Evolutionary conservation across 495 filamentous ascomycete genomes (phyloP).

Genomic region (Alectoria sarmentosa): DNA sequence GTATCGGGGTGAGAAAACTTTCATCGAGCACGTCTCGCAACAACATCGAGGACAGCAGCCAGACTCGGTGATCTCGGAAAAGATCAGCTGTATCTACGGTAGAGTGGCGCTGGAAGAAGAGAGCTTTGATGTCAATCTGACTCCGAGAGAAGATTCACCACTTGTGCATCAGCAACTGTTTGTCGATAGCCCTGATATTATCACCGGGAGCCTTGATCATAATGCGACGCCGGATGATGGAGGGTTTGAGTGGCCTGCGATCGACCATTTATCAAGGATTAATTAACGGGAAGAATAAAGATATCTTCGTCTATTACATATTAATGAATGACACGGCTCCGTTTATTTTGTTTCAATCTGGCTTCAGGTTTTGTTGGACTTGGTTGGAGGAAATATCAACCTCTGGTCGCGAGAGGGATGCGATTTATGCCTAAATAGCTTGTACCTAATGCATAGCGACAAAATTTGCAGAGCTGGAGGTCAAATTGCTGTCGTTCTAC

Average conservation of each 20-base stretch:
- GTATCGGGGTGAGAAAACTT: constrained; percentile 32
- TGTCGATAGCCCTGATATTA: not conserved
- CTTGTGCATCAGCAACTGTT: not conserved
- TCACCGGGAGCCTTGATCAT: not conserved
- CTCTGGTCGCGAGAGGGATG: too few relatives aligned
- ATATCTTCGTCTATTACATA: not conserved
- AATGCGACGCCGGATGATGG: not conserved
- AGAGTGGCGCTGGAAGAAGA: constrained; percentile 29
- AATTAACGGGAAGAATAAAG: not conserved
- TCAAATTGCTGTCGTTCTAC: too few relatives aligned
- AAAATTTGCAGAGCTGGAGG: too few relatives aligned
- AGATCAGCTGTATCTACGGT: constrained; percentile 29
- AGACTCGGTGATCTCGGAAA: constrained; percentile 12
- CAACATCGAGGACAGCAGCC: constrained; percentile 27
- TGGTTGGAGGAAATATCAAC: too few relatives aligned
- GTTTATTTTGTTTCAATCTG: too few relatives aligned
- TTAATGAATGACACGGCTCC: too few relatives aligned
- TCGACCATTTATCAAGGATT: not conserved
- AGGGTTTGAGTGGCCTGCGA: not conserved
- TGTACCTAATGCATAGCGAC: too few relatives aligned
- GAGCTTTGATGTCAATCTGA: constrained; percentile 36
- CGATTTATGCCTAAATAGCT: too few relatives aligned
- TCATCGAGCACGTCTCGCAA: constrained; percentile 38
- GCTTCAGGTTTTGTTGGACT: too few relatives aligned
- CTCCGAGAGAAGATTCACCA: constrained; percentile 12